Conservation (phyloP, 805 yeast species). For the Ogataea sp. region DNA sequence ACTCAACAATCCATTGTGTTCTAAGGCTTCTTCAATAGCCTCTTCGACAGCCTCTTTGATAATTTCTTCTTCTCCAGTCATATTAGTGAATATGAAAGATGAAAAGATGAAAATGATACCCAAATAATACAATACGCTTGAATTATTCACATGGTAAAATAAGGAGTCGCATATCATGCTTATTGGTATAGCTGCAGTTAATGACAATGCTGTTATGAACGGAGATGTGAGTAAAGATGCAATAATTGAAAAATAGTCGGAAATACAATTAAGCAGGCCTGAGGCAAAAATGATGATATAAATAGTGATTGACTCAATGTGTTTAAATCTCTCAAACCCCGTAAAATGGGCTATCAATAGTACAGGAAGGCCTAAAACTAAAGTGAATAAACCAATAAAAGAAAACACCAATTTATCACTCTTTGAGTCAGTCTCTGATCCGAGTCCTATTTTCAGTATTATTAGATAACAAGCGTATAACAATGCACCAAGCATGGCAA, state of each 20-base stretch:
- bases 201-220: conserved; percentile 39
- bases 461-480: conserved; percentile 38
- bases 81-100: conserved; percentile 39
- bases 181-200: conserved; percentile 45
- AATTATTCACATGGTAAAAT: conserved; percentile 24
- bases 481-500: conserved; percentile 39
- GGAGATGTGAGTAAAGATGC: conserved; percentile 50
- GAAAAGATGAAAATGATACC: conserved; percentile 41
- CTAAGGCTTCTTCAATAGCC: conserved; percentile 39
- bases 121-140: conserved; percentile 29
- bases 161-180: conserved; percentile 39
- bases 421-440: conserved; percentile 33
- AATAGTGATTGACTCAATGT: conserved; percentile 30
- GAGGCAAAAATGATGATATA: conserved; percentile 29
- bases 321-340: conserved; percentile 32
- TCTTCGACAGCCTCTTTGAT: conserved; percentile 39
- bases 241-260: conserved; percentile 42
- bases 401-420: conserved; percentile 42
- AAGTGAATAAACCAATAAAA: conserved; percentile 34
- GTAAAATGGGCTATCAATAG: conserved; percentile 27
- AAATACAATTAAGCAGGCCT: conserved; percentile 37
- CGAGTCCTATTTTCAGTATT: conserved; percentile 35
- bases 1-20: conserved; percentile 34
- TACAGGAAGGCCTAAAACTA: conserved; percentile 32
- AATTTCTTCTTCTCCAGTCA: conserved; percentile 36